Percentiles rank a stretch among this genome's conserved stretches.
Evolutionary conservation across 768 basidiomycete genomes (phyloP).

Genomic region (Leccinum longicurvipes): DNA sequence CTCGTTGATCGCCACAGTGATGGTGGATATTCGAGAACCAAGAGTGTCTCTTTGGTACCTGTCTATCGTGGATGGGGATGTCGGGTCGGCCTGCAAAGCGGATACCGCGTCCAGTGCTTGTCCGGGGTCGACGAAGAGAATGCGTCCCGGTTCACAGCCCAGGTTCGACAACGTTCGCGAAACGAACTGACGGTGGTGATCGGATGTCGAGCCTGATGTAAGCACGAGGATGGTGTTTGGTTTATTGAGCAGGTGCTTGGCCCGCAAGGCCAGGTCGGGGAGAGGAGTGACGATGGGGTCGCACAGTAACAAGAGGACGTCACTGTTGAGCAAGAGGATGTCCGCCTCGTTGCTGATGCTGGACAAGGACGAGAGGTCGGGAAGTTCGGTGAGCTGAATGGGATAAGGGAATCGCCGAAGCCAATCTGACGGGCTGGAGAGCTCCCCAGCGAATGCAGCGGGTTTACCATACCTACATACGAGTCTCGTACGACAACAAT

Average conservation of each 20-base stretch:
- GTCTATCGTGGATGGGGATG: slow-evolving; percentile 51
- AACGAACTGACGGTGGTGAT: slow-evolving; percentile 14
- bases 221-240: slow-evolving; percentile 47
- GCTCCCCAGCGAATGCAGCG: slow-evolving; percentile 16
- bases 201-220: slow-evolving; percentile 24
- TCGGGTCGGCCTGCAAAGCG: slow-evolving; percentile 43
- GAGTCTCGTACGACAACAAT: not conserved
- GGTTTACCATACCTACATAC: slow-evolving; percentile 23
- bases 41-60: slow-evolving; percentile 61
- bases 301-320: slow-evolving; percentile 61
- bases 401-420: slow-evolving; percentile 53
- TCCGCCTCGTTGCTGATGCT: slow-evolving; percentile 14
- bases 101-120: slow-evolving; percentile 56
- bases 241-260: slow-evolving; percentile 28
- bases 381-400: slow-evolving; percentile 45
- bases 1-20: slow-evolving; percentile 40
- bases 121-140: slow-evolving; percentile 54
- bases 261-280: slow-evolving; percentile 30
- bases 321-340: slow-evolving; percentile 39
- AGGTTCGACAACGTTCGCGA: slow-evolving; percentile 22
- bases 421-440: slow-evolving; percentile 50
- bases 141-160: slow-evolving; percentile 24
- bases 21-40: slow-evolving; percentile 53
- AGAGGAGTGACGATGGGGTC: slow-evolving; percentile 58
- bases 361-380: slow-evolving; percentile 17